Evolutionary conservation across 352 stramenopile genomes (phyloP).

Genomic region (Phytophthora tentaculata): DNA sequence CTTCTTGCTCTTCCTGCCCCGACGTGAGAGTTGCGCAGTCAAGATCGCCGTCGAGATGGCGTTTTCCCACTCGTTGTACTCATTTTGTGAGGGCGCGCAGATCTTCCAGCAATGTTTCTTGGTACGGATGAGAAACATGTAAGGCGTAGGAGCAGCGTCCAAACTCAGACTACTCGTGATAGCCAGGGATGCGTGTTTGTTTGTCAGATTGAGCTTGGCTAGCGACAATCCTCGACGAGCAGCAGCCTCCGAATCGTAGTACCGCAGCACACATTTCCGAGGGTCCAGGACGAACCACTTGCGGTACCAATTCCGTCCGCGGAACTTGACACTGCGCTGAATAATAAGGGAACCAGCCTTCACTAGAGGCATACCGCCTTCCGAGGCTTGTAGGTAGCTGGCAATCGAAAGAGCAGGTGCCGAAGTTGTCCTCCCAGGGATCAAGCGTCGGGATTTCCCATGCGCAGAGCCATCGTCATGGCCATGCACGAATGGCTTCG

Average conservation of each 20-base stretch:
- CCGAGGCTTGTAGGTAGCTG: conserved; percentile 15
- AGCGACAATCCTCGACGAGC: conserved; percentile 62
- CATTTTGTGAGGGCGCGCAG: conserved; percentile 52
- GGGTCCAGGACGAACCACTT: conserved; percentile 84
- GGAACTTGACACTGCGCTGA: conserved; percentile 75
- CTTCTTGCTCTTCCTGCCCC: conserved; percentile 38
- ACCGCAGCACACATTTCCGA: conserved; percentile 66
- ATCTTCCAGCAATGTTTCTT: conserved; percentile 78
- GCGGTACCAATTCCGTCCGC: conserved; percentile 75
- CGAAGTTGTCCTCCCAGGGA: conserved; percentile 30
- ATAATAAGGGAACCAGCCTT: conserved; percentile 72
- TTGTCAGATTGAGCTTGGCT: conserved; percentile 67
- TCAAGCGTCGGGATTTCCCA: conserved; percentile 35
- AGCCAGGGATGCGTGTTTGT: conserved; percentile 65
- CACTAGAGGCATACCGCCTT: conserved; percentile 19
- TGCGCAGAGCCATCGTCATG: conserved; percentile 26
- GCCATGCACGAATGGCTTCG: conserved; percentile 63
- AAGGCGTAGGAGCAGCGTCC: conserved; percentile 68
- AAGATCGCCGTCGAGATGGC: conserved; percentile 79
- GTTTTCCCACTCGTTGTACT: conserved; percentile 78
- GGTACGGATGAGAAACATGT: conserved; percentile 70
- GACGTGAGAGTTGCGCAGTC: conserved; percentile 57
- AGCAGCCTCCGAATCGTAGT: conserved; percentile 75
- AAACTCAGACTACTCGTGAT: conserved; percentile 65
- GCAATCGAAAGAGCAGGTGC: conserved; percentile 8